Percentiles rank a stretch among this genome's conserved stretches.
Evolutionary conservation across 2,329 filamentous ascomycete species (phyloP).

Genomic region (Diaporthe sp.): DNA sequence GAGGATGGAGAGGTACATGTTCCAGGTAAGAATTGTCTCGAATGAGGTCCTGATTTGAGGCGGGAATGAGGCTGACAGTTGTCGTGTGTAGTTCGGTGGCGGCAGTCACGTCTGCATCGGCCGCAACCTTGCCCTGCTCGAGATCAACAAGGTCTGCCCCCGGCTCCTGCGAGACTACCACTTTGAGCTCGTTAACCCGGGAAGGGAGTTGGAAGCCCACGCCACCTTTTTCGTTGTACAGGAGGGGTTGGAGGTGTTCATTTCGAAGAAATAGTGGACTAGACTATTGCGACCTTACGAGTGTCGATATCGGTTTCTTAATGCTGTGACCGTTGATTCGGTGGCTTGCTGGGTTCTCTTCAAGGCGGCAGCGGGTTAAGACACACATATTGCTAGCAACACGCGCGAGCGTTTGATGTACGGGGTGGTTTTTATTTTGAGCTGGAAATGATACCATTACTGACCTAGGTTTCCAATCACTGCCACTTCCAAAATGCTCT

Average conservation of each 20-base stretch:
- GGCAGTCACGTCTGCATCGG: constrained; percentile 70
- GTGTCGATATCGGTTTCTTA: neutral
- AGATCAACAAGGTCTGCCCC: constrained; percentile 72
- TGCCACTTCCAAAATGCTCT: neutral
- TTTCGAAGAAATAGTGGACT: constrained; percentile 51
- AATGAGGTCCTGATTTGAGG: neutral
- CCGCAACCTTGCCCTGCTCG: constrained; percentile 66
- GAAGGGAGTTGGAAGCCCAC: constrained; percentile 64
- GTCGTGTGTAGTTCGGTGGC: constrained; percentile 61
- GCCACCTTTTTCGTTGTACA: constrained; percentile 74
- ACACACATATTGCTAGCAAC: neutral
- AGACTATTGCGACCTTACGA: too few relatives aligned
- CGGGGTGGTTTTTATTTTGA: neutral
- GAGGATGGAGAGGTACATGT: constrained; percentile 69
- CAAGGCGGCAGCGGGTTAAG: neutral
- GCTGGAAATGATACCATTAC: constrained; percentile 9
- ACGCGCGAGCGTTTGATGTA: constrained; percentile 11
- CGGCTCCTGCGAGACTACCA: constrained; percentile 68
- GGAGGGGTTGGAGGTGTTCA: constrained; percentile 67
- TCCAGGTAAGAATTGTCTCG: constrained; percentile 58
- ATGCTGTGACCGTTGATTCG: too few relatives aligned
- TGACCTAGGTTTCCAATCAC: neutral
- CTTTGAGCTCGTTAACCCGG: constrained; percentile 66
- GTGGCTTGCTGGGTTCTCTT: neutral
- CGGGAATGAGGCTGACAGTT: neutral